Evolutionary conservation across 306 rosid genomes (phyloP).

Genomic region (Lablab purpureus): DNA sequence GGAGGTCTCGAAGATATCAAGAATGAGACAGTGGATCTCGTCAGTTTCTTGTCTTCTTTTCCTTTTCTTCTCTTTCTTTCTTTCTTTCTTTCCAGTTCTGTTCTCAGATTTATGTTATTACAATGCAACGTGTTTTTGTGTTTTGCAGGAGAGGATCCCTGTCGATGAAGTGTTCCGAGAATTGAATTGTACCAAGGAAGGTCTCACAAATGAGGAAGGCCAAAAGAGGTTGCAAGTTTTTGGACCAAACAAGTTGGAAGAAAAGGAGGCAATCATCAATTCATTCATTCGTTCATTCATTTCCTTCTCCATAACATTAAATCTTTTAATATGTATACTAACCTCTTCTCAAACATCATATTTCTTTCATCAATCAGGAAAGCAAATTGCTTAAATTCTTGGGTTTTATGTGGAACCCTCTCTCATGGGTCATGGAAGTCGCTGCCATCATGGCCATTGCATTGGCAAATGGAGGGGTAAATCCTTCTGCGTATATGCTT

Average conservation of each 20-base stretch:
- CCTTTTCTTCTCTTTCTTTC: neutral
- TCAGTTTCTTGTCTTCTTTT: conserved; percentile 32
- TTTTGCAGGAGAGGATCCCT: conserved; percentile 75
- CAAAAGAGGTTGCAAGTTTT: conserved; percentile 69
- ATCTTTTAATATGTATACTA: neutral
- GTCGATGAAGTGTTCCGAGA: conserved; percentile 84
- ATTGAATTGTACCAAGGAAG: conserved; percentile 75
- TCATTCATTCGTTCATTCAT: neutral
- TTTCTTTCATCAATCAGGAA: conserved; percentile 60
- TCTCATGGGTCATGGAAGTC: conserved; percentile 93
- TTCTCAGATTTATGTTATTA: neutral
- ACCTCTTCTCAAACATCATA: neutral
- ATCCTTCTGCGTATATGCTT: neutral
- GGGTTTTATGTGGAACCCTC: conserved; percentile 98
- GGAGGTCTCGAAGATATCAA: conserved; percentile 68
- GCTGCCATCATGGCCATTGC: conserved; percentile 97
- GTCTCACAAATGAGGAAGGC: conserved; percentile 79
- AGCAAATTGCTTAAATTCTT: conserved; percentile 75
- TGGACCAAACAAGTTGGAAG: conserved; percentile 90
- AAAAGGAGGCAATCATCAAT: conserved; percentile 60
- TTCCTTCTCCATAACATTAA: too few relatives aligned
- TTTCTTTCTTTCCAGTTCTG: neutral
- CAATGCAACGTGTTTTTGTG: neutral
- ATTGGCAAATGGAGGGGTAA: conserved; percentile 91
- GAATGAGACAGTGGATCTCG: conserved; percentile 84